Base-by-base conservation (phyloP, 2,329 filamentous ascomycete genomes). In the Tolypocladium paradoxum region DNA sequence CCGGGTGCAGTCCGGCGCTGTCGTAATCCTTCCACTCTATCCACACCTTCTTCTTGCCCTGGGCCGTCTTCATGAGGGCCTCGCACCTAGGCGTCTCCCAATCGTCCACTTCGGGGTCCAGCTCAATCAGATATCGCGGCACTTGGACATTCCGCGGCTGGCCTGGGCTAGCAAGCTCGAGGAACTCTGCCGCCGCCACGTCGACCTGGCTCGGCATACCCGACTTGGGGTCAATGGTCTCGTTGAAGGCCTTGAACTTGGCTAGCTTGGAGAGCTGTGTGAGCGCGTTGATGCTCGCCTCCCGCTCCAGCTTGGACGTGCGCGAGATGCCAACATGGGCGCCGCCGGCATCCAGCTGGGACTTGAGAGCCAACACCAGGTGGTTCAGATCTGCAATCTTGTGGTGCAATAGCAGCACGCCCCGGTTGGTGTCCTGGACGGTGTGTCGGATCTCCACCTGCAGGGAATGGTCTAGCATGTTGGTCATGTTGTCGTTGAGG, bases 11-110 rank as follows among this genome's bases (percentile, higher is more conserved):
- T 1, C 63, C 67, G n/a, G 70, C 65, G 5, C 54, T 57, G 38
- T 71, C 70, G 54, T 76, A 77, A 53, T 76, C 72, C 58, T 76
- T 77, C 75, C 74, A 77, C 56, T 77, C 75, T 8, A 77, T 68
- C 75, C 74, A 77, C 0, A 76, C 71, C 34, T 64, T 68, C 50
- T 68, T 71, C 48, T 55, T 62, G 6, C 66, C 70, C n/a, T 64
- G 58, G 4, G 65, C 57, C 4, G 67, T 62, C 36, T 61, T 65
- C 54, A 75, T 65, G 20, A 63, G 45, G 3, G 72, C 73, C 48
- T 75, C 72, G 47, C 71, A 73, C 24, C 73, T 64, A 2, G 68
- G 61, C 3, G 62, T 58, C 22, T 70, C 70, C 20, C 59, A 61
- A 11, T 68, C 64, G 49, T 70, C 68, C 5, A 60, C 61, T 0